Percentiles rank a stretch among this genome's conserved stretches.
phyloP scores from a whole-genome alignment of 2,329 filamentous ascomycete species.

The Colletotrichum cereale region DNA sequence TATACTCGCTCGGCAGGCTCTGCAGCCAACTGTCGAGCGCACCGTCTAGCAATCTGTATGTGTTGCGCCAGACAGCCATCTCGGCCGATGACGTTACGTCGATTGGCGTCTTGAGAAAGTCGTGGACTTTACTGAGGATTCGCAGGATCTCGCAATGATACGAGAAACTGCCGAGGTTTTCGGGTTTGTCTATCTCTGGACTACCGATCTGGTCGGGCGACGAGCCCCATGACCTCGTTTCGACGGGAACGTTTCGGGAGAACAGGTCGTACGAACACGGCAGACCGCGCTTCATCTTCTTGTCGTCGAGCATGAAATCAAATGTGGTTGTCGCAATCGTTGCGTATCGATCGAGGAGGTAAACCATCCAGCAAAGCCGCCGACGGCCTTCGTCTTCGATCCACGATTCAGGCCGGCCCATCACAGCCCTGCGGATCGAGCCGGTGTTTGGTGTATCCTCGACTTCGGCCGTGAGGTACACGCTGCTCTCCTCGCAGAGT shows the following conservation, averaged over 20 bases:
- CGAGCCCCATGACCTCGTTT: conserved; percentile 50
- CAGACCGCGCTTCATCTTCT: conserved; percentile 54
- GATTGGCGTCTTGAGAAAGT: conserved; percentile 56
- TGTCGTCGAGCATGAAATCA: conserved; percentile 57
- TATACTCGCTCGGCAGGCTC: conserved; percentile 58
- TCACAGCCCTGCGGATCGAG: conserved; percentile 51
- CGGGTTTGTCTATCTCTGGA: conserved; percentile 50
- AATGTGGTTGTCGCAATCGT: conserved; percentile 56
- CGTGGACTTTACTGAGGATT: conserved; percentile 57
- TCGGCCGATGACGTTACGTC: conserved; percentile 54
- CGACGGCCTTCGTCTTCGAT: conserved; percentile 59
- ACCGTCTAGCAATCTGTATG: conserved; percentile 54
- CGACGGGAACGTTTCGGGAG: conserved; percentile 57
- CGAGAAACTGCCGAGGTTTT: conserved; percentile 59
- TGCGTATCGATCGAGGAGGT: conserved; percentile 58
- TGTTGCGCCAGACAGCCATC: conserved; percentile 56
- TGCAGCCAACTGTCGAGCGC: conserved; percentile 57
- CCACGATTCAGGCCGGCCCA: conserved; percentile 55
- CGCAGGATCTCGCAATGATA: conserved; percentile 60
- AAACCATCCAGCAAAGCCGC: conserved; percentile 60
- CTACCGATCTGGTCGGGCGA: conserved; percentile 44
- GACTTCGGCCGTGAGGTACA: conserved; percentile 51
- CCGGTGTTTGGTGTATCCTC: conserved; percentile 50
- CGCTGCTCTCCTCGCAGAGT: conserved; percentile 54
- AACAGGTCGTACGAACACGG: conserved; percentile 60